Conservation (phyloP, 2,329 filamentous ascomycete genomes). For the Trichoderma gracile region DNA sequence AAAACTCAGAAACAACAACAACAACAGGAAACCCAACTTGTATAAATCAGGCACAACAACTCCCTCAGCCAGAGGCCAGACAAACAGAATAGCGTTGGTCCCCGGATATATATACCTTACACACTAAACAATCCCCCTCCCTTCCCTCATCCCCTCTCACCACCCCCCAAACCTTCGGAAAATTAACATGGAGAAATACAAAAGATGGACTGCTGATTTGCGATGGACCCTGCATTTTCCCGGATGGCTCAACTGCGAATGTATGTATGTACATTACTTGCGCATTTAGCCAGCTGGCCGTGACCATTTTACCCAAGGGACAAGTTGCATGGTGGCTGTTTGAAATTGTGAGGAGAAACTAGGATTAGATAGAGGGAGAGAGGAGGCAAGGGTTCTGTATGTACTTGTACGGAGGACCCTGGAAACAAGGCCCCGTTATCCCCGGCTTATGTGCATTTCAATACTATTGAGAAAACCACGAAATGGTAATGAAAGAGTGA, state of each 20-base stretch:
- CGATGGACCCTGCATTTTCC: constrained; percentile 5
- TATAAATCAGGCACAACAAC: too few species aligned
- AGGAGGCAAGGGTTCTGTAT: too few species aligned
- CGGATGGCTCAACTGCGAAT: not conserved
- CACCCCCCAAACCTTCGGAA: constrained; percentile 1
- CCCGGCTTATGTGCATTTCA: too few species aligned
- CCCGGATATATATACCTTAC: constrained; percentile 7
- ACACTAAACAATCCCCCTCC: not conserved
- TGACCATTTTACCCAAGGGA: constrained; percentile 9
- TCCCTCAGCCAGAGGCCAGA: not conserved
- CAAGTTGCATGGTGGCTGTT: not conserved
- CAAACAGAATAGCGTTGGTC: not conserved
- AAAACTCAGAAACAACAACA: too few species aligned
- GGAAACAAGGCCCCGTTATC: too few species aligned
- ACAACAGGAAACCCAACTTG: too few species aligned
- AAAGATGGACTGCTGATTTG: not conserved
- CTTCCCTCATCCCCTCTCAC: too few species aligned
- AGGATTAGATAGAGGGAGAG: too few species aligned
- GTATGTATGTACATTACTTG: not conserved
- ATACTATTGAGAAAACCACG: too few species aligned
- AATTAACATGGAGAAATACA: constrained; percentile 25
- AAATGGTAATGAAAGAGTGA: too few species aligned
- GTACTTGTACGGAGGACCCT: too few species aligned
- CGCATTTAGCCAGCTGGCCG: constrained; percentile 15
- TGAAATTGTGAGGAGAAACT: not conserved